Percentiles rank a stretch among this genome's conserved stretches.
phyloP scores from a whole-genome alignment of 106 monocot genomes.

The Gastrodia elata region DNA sequence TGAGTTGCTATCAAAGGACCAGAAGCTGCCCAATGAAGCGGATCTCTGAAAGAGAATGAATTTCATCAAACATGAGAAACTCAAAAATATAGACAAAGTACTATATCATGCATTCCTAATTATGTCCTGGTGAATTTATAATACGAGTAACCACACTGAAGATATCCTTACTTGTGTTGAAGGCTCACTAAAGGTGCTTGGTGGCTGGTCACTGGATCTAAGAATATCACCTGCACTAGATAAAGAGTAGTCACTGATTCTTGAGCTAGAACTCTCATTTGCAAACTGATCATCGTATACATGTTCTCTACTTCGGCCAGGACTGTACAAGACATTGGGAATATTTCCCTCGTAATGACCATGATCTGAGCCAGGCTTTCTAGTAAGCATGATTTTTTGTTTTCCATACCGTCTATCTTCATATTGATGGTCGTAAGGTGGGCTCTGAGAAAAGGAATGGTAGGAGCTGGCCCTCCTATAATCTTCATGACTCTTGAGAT shows the following conservation, averaged over 20 bases:
- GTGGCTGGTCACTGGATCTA: conserved; percentile 45
- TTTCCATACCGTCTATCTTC: conserved; percentile 86
- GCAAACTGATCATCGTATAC: conserved; percentile 72
- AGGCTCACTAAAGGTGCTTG: conserved; percentile 35
- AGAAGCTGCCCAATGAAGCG: conserved; percentile 60
- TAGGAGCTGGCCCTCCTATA: conserved; percentile 67
- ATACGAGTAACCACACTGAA: conserved; percentile 23
- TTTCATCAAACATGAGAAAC: conserved; percentile 2
- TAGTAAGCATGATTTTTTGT: conserved; percentile 44
- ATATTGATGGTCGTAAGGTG: conserved; percentile 67
- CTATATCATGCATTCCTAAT: conserved; percentile 17
- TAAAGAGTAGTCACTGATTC: conserved; percentile 56
- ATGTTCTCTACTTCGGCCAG: conserved; percentile 38
- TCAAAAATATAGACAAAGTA: conserved; percentile 24
- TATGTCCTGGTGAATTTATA: neutral
- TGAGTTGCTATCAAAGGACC: conserved; percentile 39
- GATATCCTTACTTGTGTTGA: conserved; percentile 30
- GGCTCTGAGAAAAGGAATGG: conserved; percentile 68
- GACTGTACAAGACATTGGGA: conserved; percentile 54
- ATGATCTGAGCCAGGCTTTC: conserved; percentile 82
- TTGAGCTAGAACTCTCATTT: conserved; percentile 54
- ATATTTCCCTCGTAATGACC: conserved; percentile 75
- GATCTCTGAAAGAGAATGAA: conserved; percentile 38
- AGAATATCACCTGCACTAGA: conserved; percentile 53
- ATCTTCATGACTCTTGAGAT: conserved; percentile 30